These are phyloP conservation scores for Adansonia madagascariensis DNA, from an alignment of 441 rosid genomes.

Conservation along the genomic window DNA sequence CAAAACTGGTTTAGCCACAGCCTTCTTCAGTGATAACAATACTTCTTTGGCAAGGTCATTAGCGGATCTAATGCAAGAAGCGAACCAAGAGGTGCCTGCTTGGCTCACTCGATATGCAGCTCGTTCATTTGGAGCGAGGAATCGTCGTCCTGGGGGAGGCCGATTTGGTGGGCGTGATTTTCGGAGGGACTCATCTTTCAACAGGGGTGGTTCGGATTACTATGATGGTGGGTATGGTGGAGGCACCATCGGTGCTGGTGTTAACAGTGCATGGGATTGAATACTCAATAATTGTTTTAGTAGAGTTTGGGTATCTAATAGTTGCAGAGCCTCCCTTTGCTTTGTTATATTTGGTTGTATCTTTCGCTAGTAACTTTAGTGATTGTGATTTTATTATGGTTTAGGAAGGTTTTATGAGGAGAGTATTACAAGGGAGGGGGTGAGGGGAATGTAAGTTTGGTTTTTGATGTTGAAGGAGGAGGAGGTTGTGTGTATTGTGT, in stretches of 20 bases:
- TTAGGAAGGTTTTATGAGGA: slow-evolving; percentile 28
- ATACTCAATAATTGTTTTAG: slow-evolving; percentile 5
- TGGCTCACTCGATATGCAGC: slow-evolving; percentile 84
- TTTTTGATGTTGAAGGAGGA: slow-evolving; percentile 36
- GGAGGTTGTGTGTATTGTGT: slow-evolving; percentile 33
- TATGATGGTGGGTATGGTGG: slow-evolving; percentile 53
- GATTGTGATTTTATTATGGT: slow-evolving; percentile 26
- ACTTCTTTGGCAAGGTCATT: slow-evolving; percentile 70
- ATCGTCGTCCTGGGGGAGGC: slow-evolving; percentile 73
- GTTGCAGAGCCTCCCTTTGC: slow-evolving; percentile 32
- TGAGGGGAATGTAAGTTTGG: slow-evolving; percentile 28
- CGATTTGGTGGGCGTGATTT: slow-evolving; percentile 77
- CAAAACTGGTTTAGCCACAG: slow-evolving; percentile 84
- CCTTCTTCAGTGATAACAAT: slow-evolving; percentile 88
- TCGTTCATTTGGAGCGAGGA: slow-evolving; percentile 63
- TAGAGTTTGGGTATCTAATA: slow-evolving; percentile 26
- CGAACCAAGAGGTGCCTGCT: slow-evolving; percentile 91
- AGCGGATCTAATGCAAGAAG: slow-evolving; percentile 84
- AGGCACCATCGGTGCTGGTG: slow-evolving; percentile 45
- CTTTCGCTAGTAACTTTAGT: slow-evolving; percentile 26
- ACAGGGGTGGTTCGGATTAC: slow-evolving; percentile 49
- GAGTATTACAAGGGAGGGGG: slow-evolving; percentile 31
- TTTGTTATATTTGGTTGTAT: background rate
- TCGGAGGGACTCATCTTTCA: slow-evolving; percentile 27
- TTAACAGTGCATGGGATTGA: slow-evolving; percentile 84